Evolutionary conservation across 345 rosid species (phyloP), one percentile per base, ranked within the genome.

Genomic region (Excoecaria cochinchinensis): DNA sequence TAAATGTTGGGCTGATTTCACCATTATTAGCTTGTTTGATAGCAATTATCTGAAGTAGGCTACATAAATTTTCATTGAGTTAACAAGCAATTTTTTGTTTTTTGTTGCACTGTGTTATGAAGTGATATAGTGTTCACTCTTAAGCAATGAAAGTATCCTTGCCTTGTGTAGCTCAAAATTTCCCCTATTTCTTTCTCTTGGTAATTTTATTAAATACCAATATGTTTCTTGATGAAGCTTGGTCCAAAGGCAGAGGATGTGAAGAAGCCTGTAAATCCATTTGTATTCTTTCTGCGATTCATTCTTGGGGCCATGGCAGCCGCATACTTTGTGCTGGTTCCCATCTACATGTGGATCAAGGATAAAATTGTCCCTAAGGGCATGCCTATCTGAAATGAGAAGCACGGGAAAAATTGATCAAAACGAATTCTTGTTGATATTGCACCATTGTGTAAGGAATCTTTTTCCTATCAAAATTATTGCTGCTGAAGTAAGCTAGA

Each of bases 311-410:
- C 68, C 16, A 42, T 83, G 17, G 84, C 84, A 6, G 76, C 82
- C 16, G 38, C 82, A 6, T 80, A 80, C 79, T 84, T 8, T 76
- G 78, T 80, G 22, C 58, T 80, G 78, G 74, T 80, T 75, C 84
- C 86, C 10, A 75, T 84, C 61, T 84, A 75, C 76, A 84, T 84
- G 84, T 80, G 82, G 86, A 47, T 80, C 73, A 84, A 80, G 71
- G 86, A 83, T 75, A 69, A 71, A 69, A 76, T 84, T 39, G 86
- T 84, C 61, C 82, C 84, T 0, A 81, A 76, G 68, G 84, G 81
- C 21, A 80, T 65, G 77, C 79, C 82, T 25, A 81, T 81, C 24
- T 84, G 62, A 44, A 6, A 44, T 44, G 48, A 5, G 48, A 44
- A 44, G 48, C 48, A 44, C 10, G 48, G 48, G 48, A 44, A 44